A percentile compares a stretch with the other conserved stretches of the same genome.
phyloP scores from a whole-genome alignment of 1,139 yeast genomes.

The Sporopachydermia cereana region DNA sequence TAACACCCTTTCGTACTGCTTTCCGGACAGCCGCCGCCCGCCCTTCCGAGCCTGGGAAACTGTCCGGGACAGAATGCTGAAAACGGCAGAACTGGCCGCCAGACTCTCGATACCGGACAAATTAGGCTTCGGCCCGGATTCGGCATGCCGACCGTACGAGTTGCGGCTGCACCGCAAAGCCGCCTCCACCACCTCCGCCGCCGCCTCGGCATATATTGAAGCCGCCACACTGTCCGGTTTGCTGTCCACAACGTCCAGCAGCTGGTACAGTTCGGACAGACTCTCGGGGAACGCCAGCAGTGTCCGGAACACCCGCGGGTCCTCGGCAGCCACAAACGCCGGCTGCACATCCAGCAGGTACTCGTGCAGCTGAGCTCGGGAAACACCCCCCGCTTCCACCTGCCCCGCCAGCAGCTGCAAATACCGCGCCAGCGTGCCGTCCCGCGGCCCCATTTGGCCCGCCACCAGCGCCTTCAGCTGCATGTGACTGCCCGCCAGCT shows the following conservation, averaged over 20 bases:
- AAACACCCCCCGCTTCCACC: not conserved
- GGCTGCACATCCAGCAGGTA: not conserved
- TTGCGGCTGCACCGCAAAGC: not conserved
- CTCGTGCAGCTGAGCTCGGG: not conserved
- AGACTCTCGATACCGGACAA: not conserved
- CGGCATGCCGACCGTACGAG: not conserved
- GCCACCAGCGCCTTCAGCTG: not conserved
- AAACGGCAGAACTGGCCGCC: not conserved
- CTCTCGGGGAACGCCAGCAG: not conserved
- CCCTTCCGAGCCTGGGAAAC: not conserved
- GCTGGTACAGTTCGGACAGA: not conserved
- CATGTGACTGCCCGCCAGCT: not conserved
- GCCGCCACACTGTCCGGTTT: not conserved
- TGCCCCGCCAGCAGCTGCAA: not conserved
- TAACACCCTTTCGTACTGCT: not conserved
- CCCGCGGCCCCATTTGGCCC: not conserved
- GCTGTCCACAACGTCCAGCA: not conserved
- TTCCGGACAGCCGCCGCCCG: not conserved
- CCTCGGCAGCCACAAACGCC: not conserved
- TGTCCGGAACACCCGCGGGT: not conserved
- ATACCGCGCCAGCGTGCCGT: not conserved
- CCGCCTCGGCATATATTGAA: not conserved
- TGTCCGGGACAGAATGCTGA: not conserved
- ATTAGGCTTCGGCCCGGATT: not conserved
- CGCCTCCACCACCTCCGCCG: not conserved